Evolutionary conservation across 2,329 filamentous ascomycete species (phyloP), one percentile per base, ranked within the genome.

Genomic region (Pseudofabraea citricarpa): DNA sequence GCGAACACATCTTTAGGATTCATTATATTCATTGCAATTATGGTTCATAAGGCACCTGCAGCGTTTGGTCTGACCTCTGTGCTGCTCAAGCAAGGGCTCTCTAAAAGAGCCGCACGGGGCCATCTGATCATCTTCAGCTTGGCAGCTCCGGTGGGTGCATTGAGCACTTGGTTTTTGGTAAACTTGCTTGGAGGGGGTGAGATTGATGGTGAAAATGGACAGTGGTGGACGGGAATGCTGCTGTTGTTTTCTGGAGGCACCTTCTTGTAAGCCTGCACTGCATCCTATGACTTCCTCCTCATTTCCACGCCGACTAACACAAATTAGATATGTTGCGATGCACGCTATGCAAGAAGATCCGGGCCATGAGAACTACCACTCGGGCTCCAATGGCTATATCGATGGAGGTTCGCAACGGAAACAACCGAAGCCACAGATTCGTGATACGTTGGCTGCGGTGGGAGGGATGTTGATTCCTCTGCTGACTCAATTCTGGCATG

Each of bases 11-110:
- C 85, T 45, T 70, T 98, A 9, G 89, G 87, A 26, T 81, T 97
- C 47, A 87, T 98, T 55, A 89, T 98, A 29, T 98, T 98, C 64
- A 67, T 95, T 31, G 93, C 93, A 9, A 93, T 98, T 54, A 94
- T 98, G 87, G 80, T 97, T 5, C 93, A 98, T 66, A 98, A 97
- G 68, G 91, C 90, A 1, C 91, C 90, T 0, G 93, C 93, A 2
- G 90, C 93, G 0, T 98, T 98, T 68, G 93, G 93, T 0, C 70
- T 98, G 37, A 97, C 91, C 0, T 90, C 90, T 1, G 80, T 96
- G 2, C 69, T 98, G 36, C 72, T 98, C 36, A 94, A 91, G 63
- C 90, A 96, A 60, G 93, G 93, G 0, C 71, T 97, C 1, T 89
- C 87, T 10, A 97, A 94, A 64, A 81, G 91, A 33, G 83, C 83